A percentile compares a stretch with the other conserved stretches of the same genome.
phyloP scores from a whole-genome alignment of 352 stramenopile genomes.

The Globisporangium iwayamae region DNA sequence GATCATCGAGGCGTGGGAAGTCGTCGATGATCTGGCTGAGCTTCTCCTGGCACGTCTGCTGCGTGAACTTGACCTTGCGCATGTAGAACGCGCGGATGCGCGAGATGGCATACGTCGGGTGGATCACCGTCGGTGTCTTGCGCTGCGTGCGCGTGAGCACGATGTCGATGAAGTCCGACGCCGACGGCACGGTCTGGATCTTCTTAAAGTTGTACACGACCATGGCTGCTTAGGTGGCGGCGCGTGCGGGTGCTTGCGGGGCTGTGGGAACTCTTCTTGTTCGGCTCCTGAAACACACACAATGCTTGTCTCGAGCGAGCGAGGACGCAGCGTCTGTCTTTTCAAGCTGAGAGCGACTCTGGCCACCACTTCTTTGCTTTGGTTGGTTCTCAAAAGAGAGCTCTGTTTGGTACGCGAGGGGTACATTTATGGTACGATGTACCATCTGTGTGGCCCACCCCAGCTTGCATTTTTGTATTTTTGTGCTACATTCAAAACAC shows the following conservation, averaged over 20 bases:
- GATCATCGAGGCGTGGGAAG: slow-evolving; percentile 98
- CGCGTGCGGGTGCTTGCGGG: background rate
- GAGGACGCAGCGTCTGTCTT: slow-evolving; percentile 11
- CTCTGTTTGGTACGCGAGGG: background rate
- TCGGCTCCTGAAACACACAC: slow-evolving; percentile 19
- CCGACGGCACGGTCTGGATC: slow-evolving; percentile 96
- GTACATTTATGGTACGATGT: slow-evolving; percentile 7
- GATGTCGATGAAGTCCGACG: slow-evolving; percentile 99
- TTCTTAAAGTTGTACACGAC: slow-evolving; percentile 99
- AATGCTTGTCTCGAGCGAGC: slow-evolving; percentile 8
- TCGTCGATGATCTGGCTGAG: slow-evolving; percentile 97
- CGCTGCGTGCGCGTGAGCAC: slow-evolving; percentile 98
- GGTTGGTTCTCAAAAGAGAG: slow-evolving; percentile 29
- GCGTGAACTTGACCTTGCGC: slow-evolving; percentile 99
- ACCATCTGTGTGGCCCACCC: background rate
- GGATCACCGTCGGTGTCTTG: slow-evolving; percentile 99
- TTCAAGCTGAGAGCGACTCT: slow-evolving; percentile 18
- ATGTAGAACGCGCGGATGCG: slow-evolving; percentile 96
- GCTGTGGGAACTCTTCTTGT: slow-evolving; percentile 1
- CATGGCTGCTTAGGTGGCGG: slow-evolving; percentile 53
- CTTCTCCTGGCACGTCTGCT: slow-evolving; percentile 98
- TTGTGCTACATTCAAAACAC: slow-evolving; percentile 1
- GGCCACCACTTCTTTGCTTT: slow-evolving; percentile 21
- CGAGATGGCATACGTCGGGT: slow-evolving; percentile 96
- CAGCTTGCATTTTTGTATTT: background rate